These are phyloP conservation scores for Litchi chinensis DNA, from an alignment of 345 rosid genomes.

Conservation along the genomic window DNA sequence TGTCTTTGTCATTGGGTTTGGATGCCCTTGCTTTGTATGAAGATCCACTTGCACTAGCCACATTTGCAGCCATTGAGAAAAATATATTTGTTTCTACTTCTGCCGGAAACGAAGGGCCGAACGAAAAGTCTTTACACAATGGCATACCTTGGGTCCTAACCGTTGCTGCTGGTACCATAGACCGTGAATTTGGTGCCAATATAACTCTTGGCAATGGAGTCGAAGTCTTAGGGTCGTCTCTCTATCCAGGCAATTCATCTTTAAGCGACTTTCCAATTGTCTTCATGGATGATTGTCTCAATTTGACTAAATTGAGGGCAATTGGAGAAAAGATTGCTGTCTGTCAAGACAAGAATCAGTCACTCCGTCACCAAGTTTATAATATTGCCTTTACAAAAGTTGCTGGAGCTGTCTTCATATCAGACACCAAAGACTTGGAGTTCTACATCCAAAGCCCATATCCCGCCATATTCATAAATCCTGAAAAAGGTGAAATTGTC, in stretches of 20 bases:
- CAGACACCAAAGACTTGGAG: conserved; percentile 29
- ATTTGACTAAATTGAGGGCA: conserved; percentile 24
- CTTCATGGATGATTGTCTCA: conserved; percentile 42
- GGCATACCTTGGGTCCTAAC: conserved; percentile 56
- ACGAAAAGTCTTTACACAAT: conserved; percentile 32
- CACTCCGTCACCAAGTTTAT: conserved; percentile 28
- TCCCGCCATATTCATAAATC: no score
- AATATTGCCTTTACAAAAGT: conserved; percentile 27
- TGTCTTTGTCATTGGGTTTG: conserved; percentile 49
- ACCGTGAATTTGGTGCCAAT: conserved; percentile 36
- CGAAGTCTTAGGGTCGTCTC: conserved; percentile 35
- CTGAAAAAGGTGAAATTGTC: no score
- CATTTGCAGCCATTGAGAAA: conserved; percentile 52
- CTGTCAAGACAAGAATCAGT: conserved; percentile 40
- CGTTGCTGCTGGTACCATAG: conserved; percentile 49
- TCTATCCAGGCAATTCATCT: conserved; percentile 34
- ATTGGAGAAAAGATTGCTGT: conserved; percentile 39
- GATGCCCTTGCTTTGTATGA: conserved; percentile 35
- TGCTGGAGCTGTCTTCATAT: conserved; percentile 47
- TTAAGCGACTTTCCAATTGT: conserved; percentile 29
- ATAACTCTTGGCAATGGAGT: conserved; percentile 33
- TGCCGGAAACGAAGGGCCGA: conserved; percentile 47
- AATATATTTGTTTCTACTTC: conserved; percentile 55
- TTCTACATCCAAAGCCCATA: not conserved
- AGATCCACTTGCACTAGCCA: conserved; percentile 55